Percentiles rank a stretch among this genome's conserved stretches.
These are phyloP conservation scores for Saccharomycopsis selenospora DNA, from an alignment of 805 yeast genomes.

Conservation along the genomic window DNA sequence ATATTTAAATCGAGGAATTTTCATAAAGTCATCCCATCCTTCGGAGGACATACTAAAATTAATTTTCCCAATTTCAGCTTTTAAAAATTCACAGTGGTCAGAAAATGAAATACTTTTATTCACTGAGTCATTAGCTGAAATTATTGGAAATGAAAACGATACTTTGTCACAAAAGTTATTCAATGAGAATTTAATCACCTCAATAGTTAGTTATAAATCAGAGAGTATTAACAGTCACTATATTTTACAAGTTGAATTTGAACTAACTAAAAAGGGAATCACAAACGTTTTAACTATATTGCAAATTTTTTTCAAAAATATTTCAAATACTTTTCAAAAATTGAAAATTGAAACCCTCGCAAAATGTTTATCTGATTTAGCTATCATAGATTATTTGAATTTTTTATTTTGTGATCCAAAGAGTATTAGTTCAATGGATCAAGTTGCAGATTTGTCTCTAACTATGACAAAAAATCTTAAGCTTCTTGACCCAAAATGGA, in stretches of 20 bases:
- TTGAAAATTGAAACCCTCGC: constrained; percentile 29
- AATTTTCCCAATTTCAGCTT: constrained; percentile 34
- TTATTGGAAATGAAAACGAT: constrained; percentile 56
- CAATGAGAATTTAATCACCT: constrained; percentile 29
- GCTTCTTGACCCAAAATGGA: constrained; percentile 30
- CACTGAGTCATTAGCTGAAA: constrained; percentile 44
- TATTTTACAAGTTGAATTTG: constrained; percentile 43
- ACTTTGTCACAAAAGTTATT: constrained; percentile 42
- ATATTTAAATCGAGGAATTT: constrained; percentile 28
- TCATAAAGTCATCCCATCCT: constrained; percentile 32
- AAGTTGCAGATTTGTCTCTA: constrained; percentile 37
- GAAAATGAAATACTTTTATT: constrained; percentile 25
- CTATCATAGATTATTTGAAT: constrained; percentile 39
- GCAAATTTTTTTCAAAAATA: constrained; percentile 27
- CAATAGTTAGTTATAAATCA: constrained; percentile 38
- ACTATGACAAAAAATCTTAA: constrained; percentile 33
- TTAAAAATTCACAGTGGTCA: constrained; percentile 11
- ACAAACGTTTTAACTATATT: constrained; percentile 32
- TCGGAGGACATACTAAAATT: constrained; percentile 35
- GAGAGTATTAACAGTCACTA: constrained; percentile 31
- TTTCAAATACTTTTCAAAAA: constrained; percentile 20
- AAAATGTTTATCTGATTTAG: constrained; percentile 39
- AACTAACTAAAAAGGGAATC: constrained; percentile 41
- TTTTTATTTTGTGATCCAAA: constrained; percentile 36
- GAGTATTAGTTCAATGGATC: constrained; percentile 38